Evolutionary conservation across 768 basidiomycete genomes (phyloP), one percentile per base, ranked within the genome.

Genomic region (Podaxis mareebaensis): DNA sequence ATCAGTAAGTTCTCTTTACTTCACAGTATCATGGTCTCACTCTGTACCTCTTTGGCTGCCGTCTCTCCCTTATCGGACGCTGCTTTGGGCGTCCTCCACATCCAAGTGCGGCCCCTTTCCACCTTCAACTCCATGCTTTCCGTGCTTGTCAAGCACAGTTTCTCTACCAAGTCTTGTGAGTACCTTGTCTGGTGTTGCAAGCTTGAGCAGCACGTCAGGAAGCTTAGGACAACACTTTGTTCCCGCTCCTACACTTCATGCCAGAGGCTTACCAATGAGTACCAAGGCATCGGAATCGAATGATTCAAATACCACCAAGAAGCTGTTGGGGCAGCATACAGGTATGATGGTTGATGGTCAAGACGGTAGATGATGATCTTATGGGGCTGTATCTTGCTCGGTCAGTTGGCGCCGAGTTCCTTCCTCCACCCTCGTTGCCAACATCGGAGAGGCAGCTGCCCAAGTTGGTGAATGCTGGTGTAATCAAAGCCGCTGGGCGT

Each of bases 221-320:
- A 61, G 87, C 84, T 6, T 93, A 96, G 73, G 96, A 99, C 74
- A 99, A 99, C 67, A 97, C 97, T 1, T 82, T 99, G 49, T 99
- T 96, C 85, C 97, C 96, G 2, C 79, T 99, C 10, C 84, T 99
- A 15, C 96, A 99, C 76, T 98, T 98, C 68, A 96, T 99, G 26
- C 79, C 99, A 33, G 97, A 98, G 97, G 99, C 75, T 81, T 99
- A 22, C 97, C 97, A 4, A 96, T 95, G 26, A 94, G 91, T 71
- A 99, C 96, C 26, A 97, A 95, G 75, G 87, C 95, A 0, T 93
- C 96, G 2, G 90, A 92, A 66, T 79, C 98, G 54, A 92, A 96
- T 71, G 93, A 97, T 71, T 73, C 82, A 22, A 97, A 96, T 73
- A 96, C 94, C 15, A 75, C 75, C 20, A 79, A 83, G 12, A 79